A percentile compares a stretch with the other conserved stretches of the same genome.
Evolutionary conservation across 106 monocot genomes (phyloP).

Genomic region (Posidonia australis): DNA sequence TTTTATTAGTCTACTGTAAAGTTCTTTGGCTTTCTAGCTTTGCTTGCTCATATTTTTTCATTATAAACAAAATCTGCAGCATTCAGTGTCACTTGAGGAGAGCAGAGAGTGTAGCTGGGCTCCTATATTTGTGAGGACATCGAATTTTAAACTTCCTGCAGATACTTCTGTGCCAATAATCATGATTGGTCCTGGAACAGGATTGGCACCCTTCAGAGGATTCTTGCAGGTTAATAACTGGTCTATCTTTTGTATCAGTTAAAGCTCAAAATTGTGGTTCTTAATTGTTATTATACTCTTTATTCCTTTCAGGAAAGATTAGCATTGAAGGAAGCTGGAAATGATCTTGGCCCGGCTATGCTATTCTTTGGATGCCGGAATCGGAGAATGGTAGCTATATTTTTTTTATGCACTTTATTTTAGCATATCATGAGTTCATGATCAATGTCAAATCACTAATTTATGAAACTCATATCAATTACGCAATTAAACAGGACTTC

Average conservation of each 20-base stretch:
- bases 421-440: neutral
- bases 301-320: conserved; percentile 38
- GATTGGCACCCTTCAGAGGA: conserved; percentile 86
- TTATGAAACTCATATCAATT: too few species aligned
- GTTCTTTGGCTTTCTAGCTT: too few species aligned
- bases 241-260: neutral
- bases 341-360: conserved; percentile 30
- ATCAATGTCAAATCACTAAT: neutral
- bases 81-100: conserved; percentile 44
- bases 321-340: conserved; percentile 39
- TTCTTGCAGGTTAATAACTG: conserved; percentile 65
- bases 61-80: conserved; percentile 20
- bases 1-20: too few species aligned
- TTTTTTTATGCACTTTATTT: neutral
- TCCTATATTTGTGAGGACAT: conserved; percentile 72
- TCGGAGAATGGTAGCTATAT: conserved; percentile 25
- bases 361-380: conserved; percentile 67
- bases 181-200: conserved; percentile 93
- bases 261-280: neutral
- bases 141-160: conserved; percentile 79
- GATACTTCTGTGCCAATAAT: conserved; percentile 66
- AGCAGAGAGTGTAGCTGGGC: conserved; percentile 66
- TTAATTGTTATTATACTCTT: neutral
- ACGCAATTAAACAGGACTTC: conserved; percentile 50
- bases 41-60: neutral